phyloP scores from a whole-genome alignment of 805 yeast genomes.

The Saccharomyces mikatae region DNA sequence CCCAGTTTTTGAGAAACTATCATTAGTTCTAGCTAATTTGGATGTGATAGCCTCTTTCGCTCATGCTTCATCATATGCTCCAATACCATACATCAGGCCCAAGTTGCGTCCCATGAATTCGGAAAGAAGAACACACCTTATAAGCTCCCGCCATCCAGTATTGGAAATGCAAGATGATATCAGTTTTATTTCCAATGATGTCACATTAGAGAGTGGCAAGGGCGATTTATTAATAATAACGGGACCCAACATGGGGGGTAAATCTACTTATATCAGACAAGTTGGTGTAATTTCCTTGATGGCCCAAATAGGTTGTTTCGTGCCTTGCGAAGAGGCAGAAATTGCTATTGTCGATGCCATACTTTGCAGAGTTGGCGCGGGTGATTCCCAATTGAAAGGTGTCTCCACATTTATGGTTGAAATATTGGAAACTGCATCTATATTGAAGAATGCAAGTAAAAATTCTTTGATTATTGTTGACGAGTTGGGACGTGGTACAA shows the following conservation, averaged over 20 bases:
- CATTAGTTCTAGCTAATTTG: slow-evolving; percentile 56
- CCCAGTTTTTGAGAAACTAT: slow-evolving; percentile 64
- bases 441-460: slow-evolving; percentile 73
- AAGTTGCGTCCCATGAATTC: slow-evolving; percentile 44
- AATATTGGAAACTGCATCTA: slow-evolving; percentile 93
- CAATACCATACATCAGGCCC: slow-evolving; percentile 74
- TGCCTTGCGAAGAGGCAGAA: slow-evolving; percentile 75
- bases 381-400: slow-evolving; percentile 94
- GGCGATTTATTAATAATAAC: slow-evolving; percentile 78
- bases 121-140: slow-evolving; percentile 46
- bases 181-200: slow-evolving; percentile 86
- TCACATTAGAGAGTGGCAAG: slow-evolving; percentile 46
- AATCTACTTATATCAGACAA: slow-evolving; percentile 86
- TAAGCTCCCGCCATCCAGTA: slow-evolving; percentile 90
- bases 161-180: slow-evolving; percentile 87
- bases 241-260: slow-evolving; percentile 98
- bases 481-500: slow-evolving; percentile 76
- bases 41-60: slow-evolving; percentile 87
- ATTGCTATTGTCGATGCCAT: slow-evolving; percentile 83
- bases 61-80: slow-evolving; percentile 73
- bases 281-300: slow-evolving; percentile 78
- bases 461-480: slow-evolving; percentile 88
- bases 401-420: slow-evolving; percentile 97
- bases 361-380: slow-evolving; percentile 96
- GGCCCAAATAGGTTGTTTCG: slow-evolving; percentile 85